Evolutionary conservation across 208 protist genomes (phyloP), one percentile per base, ranked within the genome.

Genomic region (Naegleria lovaniensis): DNA sequence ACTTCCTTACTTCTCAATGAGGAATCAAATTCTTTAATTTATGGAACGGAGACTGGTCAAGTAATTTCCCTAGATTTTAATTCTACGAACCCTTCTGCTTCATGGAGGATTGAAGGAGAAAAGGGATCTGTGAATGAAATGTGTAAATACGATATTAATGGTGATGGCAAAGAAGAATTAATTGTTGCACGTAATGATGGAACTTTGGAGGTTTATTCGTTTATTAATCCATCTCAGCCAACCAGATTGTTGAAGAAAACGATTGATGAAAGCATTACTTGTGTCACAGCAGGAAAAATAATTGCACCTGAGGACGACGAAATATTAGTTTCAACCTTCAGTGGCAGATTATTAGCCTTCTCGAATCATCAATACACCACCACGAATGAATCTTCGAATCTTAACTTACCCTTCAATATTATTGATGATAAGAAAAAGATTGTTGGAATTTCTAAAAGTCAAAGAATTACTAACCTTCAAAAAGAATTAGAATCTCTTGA

Each of bases 181-280:
- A 90, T 97, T 19, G 94, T 96, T 6, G 95, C 95, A 87, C 94
- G 93, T 89, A 94, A 96, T 48, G 94, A 97, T 92, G 96, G 96
- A 84, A 92, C 91, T 4, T 92, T 97, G 83, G 90, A 93, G n/a
- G 93, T 97, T n/a, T 94, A 95, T 13, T 90, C 91, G 52, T 92
- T 91, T 76, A 9, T 91, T 40, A 79, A 67, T 16, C 59, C 52
- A 33, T 51, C 91, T n/a, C 75, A 90, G 55, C 55, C 88, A 7
- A 85, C 90, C 29, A 43, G 51, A 38, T 16, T 58, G n/a, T 92
- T 90, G 16, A 39, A 90, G n/a, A 91, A 55, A 85, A 88, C 13
- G 83, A 9, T 91, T 79, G 90, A 92, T 22, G 91, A 92, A 91
- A 84, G 67, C 55, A 87, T 92, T 22, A 85, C 19, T 76, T 22